Conservation (phyloP, 1,284 basidiomycete species). For the Cryptococcus hybrid region DNA sequence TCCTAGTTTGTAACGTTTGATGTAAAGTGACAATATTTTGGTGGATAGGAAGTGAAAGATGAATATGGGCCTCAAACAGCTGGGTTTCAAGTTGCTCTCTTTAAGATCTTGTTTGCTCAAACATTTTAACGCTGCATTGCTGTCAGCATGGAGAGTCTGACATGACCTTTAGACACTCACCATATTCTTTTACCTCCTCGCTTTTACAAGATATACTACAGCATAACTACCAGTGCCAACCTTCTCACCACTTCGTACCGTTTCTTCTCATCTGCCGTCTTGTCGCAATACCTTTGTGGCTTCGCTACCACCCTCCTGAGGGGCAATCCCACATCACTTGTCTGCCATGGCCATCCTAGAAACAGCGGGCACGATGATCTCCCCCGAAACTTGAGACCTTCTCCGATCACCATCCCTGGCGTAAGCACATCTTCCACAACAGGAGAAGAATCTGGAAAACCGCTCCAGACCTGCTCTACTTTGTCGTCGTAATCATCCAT, state of each 20-base stretch:
- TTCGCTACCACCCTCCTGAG: slow-evolving; percentile 41
- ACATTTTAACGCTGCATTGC: slow-evolving; percentile 75
- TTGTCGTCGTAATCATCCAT: slow-evolving; percentile 20
- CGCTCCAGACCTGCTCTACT: slow-evolving; percentile 13
- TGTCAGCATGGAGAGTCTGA: neutral
- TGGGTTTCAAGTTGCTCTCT: slow-evolving; percentile 81
- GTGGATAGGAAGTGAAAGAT: slow-evolving; percentile 80
- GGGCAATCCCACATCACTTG: slow-evolving; percentile 29
- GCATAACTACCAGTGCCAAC: slow-evolving; percentile 85
- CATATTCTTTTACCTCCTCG: slow-evolving; percentile 80
- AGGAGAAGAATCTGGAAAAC: slow-evolving; percentile 15
- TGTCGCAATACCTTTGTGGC: slow-evolving; percentile 20
- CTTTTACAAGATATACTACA: slow-evolving; percentile 87
- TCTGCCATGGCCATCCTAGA: slow-evolving; percentile 23
- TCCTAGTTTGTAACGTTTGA: slow-evolving; percentile 76
- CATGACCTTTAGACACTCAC: slow-evolving; percentile 22
- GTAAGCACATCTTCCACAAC: slow-evolving; percentile 35
- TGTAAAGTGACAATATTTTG: slow-evolving; percentile 95
- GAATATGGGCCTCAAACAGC: slow-evolving; percentile 90
- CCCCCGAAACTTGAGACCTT: slow-evolving; percentile 46
- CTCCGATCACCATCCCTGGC: slow-evolving; percentile 41
- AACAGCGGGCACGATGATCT: slow-evolving; percentile 43
- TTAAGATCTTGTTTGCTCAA: slow-evolving; percentile 89
- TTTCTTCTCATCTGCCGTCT: slow-evolving; percentile 26
- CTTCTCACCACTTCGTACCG: slow-evolving; percentile 75